Percentiles rank a stretch among this genome's conserved stretches.
phyloP scores from a whole-genome alignment of 192 early-diverging fungal species.

The Pilobolus umbonatus region DNA sequence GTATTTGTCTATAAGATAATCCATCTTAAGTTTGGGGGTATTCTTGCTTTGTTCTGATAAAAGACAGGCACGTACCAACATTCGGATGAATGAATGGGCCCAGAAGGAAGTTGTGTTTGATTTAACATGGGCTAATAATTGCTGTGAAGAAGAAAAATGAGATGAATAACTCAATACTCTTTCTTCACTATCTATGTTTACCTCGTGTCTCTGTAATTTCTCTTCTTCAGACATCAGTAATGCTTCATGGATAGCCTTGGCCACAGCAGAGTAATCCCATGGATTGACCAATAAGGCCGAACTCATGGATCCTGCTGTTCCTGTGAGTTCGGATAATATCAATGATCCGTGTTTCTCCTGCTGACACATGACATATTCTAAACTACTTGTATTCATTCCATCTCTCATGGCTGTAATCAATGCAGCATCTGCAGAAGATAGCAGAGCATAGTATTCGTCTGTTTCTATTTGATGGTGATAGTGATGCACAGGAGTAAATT shows the following conservation, averaged over 20 bases:
- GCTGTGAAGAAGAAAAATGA: neutral
- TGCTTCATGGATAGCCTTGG: slow-evolving; percentile 73
- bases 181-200: slow-evolving; percentile 22
- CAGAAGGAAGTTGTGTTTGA: slow-evolving; percentile 85
- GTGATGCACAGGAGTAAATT: slow-evolving; percentile 92
- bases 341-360: slow-evolving; percentile 82
- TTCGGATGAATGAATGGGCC: slow-evolving; percentile 80
- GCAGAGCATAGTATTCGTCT: slow-evolving; percentile 94
- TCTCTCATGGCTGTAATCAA: slow-evolving; percentile 91
- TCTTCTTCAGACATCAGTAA: slow-evolving; percentile 64
- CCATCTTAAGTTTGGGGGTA: slow-evolving; percentile 39
- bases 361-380: slow-evolving; percentile 95
- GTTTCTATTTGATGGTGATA: slow-evolving; percentile 87
- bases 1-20: slow-evolving; percentile 60
- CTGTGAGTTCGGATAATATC: slow-evolving; percentile 94
- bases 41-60: slow-evolving; percentile 42
- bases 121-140: slow-evolving; percentile 75
- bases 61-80: slow-evolving; percentile 57
- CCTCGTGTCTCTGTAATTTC: slow-evolving; percentile 52
- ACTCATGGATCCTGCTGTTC: slow-evolving; percentile 79
- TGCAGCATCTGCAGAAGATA: slow-evolving; percentile 88
- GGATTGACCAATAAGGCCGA: slow-evolving; percentile 83
- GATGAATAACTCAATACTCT: neutral
- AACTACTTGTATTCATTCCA: slow-evolving; percentile 95
- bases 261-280: slow-evolving; percentile 83